Evolutionary conservation across 495 filamentous ascomycete genomes (phyloP).

Genomic region (Aspergillus haitiensis): DNA sequence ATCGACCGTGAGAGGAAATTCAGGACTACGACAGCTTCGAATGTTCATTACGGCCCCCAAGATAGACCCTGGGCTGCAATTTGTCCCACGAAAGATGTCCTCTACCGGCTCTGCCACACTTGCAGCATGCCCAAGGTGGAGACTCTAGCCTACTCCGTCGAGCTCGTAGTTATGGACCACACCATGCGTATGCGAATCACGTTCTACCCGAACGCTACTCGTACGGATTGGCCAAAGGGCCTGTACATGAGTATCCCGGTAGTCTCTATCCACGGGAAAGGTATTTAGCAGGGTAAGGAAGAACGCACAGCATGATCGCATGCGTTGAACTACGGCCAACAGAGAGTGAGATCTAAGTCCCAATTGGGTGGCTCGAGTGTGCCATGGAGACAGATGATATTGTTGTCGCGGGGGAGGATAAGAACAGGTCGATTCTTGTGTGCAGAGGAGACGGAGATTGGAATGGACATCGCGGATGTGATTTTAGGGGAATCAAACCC

Average conservation of each 20-base stretch:
- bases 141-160: conserved; percentile 48
- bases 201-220: conserved; percentile 46
- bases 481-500: conserved; percentile 50
- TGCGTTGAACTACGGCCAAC: conserved; percentile 41
- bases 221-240: conserved; percentile 44
- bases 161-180: conserved; percentile 53
- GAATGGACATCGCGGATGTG: conserved; percentile 39
- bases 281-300: conserved; percentile 46
- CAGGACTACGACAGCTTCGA: too few relatives aligned
- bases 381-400: conserved; percentile 49
- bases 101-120: conserved; percentile 7
- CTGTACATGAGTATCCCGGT: conserved; percentile 42
- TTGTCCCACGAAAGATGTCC: background rate
- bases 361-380: conserved; percentile 41
- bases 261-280: conserved; percentile 42
- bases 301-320: conserved; percentile 47
- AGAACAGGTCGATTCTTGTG: conserved; percentile 45
- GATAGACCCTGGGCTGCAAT: too few relatives aligned
- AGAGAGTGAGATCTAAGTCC: conserved; percentile 43
- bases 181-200: conserved; percentile 33
- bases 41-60: too few relatives aligned
- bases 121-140: conserved; percentile 38
- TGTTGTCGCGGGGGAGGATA: conserved; percentile 53
- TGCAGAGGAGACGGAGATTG: conserved; percentile 21
- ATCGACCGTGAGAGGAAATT: too few relatives aligned